phyloP scores from a whole-genome alignment of 108 stramenopile genomes.

The Nitzschia putrida region DNA sequence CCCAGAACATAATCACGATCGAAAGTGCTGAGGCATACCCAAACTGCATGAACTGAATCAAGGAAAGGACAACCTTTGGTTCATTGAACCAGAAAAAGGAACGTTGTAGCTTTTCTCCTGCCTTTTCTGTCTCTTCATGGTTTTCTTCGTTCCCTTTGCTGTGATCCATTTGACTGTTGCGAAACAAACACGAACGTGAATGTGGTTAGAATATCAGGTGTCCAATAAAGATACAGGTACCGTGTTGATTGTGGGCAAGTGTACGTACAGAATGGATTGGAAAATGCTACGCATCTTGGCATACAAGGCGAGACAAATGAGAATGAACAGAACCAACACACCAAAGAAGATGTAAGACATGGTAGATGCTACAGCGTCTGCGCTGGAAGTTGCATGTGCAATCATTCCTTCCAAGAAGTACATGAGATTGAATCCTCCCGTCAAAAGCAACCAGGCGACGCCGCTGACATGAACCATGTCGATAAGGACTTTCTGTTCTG shows the following conservation, averaged over 20 bases:
- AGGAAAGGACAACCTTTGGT: conserved; percentile 64
- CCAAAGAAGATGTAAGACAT: conserved; percentile 45
- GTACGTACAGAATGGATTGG: conserved; percentile 41
- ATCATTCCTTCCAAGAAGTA: conserved; percentile 72
- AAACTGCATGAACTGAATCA: conserved; percentile 85
- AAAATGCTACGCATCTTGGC: conserved; percentile 49
- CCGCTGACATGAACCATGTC: conserved; percentile 75
- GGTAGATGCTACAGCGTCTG: conserved; percentile 26
- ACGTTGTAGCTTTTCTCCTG: conserved; percentile 41
- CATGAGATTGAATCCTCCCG: conserved; percentile 56
- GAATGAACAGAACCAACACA: conserved; percentile 40
- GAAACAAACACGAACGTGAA: background rate
- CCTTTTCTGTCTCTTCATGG: background rate
- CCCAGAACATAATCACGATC: conserved; percentile 65
- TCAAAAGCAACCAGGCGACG: conserved; percentile 74
- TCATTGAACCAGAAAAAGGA: conserved; percentile 77
- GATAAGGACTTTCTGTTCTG: conserved; percentile 58
- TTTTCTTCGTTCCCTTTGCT: background rate
- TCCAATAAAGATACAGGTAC: background rate
- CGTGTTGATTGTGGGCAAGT: background rate
- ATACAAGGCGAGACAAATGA: conserved; percentile 35
- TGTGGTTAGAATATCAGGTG: background rate
- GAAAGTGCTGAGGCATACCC: conserved; percentile 83
- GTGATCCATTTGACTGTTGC: conserved; percentile 10
- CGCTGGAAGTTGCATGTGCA: conserved; percentile 24